Evolutionary conservation across 2,329 filamentous ascomycete genomes (phyloP).

Genomic region (Didymella lethalis): DNA sequence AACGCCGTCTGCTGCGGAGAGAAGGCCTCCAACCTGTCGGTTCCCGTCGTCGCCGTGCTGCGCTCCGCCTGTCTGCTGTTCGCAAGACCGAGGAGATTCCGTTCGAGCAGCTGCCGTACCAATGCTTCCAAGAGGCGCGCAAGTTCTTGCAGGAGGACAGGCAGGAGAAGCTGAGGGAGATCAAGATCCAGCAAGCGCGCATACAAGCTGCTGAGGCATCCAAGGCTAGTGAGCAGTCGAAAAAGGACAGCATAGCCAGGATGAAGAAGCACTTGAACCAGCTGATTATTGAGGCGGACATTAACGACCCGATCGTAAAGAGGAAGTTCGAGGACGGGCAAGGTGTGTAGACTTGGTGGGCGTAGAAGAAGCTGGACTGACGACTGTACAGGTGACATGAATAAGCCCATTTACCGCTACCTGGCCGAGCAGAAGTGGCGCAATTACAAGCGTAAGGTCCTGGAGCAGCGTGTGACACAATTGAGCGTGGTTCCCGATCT

Average conservation of each 20-base stretch:
- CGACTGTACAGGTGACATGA: slow-evolving; percentile 79
- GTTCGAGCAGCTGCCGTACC: slow-evolving; percentile 94
- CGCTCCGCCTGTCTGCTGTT: slow-evolving; percentile 44
- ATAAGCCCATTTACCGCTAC: slow-evolving; percentile 92
- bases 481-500: slow-evolving; percentile 90
- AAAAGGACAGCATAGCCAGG: slow-evolving; percentile 71
- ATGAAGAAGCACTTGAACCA: slow-evolving; percentile 77
- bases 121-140: slow-evolving; percentile 96
- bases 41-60: slow-evolving; percentile 78
- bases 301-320: slow-evolving; percentile 94
- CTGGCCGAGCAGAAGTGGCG: slow-evolving; percentile 90
- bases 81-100: slow-evolving; percentile 72
- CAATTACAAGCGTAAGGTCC: slow-evolving; percentile 77
- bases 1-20: slow-evolving; percentile 72
- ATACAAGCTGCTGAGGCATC: slow-evolving; percentile 72
- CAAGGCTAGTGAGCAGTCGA: slow-evolving; percentile 69
- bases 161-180: slow-evolving; percentile 77
- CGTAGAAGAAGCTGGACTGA: slow-evolving; percentile 10
- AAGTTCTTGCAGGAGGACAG: slow-evolving; percentile 82
- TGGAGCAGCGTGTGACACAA: slow-evolving; percentile 85
- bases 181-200: slow-evolving; percentile 71
- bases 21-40: slow-evolving; percentile 75
- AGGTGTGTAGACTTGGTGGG: slow-evolving; percentile 64
- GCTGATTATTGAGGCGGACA: slow-evolving; percentile 88
- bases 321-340: slow-evolving; percentile 90